Evolutionary conservation across 495 filamentous ascomycete genomes (phyloP).

Genomic region (Pyronema domesticum): DNA sequence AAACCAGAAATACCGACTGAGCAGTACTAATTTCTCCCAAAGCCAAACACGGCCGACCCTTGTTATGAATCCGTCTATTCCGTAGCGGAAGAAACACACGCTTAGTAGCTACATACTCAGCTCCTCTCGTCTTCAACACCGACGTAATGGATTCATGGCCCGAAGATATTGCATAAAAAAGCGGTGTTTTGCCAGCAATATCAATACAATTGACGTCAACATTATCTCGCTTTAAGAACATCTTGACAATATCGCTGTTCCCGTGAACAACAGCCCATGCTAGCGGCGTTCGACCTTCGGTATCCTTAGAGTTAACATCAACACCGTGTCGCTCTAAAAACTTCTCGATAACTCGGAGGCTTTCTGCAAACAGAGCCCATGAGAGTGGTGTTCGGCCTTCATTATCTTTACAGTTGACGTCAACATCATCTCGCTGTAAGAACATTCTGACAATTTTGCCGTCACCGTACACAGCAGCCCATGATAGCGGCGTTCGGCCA

Average conservation of each 20-base stretch:
- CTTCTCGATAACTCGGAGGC: too few species aligned
- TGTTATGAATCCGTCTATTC: too few species aligned
- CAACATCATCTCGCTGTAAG: background rate
- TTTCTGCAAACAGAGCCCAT: too few species aligned
- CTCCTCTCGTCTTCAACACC: too few species aligned
- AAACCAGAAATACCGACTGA: too few species aligned
- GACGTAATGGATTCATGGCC: too few species aligned
- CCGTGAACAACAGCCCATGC: background rate
- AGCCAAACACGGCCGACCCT: too few species aligned
- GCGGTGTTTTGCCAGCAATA: background rate
- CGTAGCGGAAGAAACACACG: too few species aligned
- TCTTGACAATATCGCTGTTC: background rate
- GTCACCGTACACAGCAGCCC: background rate
- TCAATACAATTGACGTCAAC: background rate
- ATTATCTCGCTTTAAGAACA: background rate
- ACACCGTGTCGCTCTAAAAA: too few species aligned
- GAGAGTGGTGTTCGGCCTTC: background rate
- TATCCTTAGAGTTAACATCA: background rate
- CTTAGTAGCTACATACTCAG: too few species aligned
- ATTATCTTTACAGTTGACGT: background rate
- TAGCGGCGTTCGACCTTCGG: background rate
- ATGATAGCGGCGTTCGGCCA: background rate
- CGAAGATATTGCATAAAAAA: too few species aligned
- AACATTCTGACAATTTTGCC: background rate
- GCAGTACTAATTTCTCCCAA: too few species aligned